These are phyloP conservation scores for Fusarium sp. DNA, from an alignment of 2,329 filamentous ascomycete species.

Conservation along the genomic window DNA sequence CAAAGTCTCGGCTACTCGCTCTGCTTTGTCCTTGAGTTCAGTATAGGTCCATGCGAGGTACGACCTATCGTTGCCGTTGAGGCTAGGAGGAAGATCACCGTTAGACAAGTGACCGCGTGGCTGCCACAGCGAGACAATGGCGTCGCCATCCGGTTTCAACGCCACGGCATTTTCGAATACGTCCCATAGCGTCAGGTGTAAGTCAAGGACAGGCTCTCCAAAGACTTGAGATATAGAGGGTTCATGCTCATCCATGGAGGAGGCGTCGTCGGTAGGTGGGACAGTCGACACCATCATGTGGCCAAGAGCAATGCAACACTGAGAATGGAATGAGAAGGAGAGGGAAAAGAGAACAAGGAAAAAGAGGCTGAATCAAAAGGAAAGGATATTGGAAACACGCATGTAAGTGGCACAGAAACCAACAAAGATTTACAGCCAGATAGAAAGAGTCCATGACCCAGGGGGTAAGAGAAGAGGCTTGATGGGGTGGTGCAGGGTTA, in stretches of 20 bases:
- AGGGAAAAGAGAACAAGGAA: background rate
- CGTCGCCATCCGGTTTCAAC: slow-evolving; percentile 48
- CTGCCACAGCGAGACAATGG: slow-evolving; percentile 53
- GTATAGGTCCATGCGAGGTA: slow-evolving; percentile 49
- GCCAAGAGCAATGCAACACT: background rate
- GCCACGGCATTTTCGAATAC: slow-evolving; percentile 46
- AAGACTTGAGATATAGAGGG: slow-evolving; percentile 44
- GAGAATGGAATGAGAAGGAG: background rate
- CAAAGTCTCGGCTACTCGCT: slow-evolving; percentile 44
- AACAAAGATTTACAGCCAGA: slow-evolving; percentile 1
- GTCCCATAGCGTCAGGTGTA: slow-evolving; percentile 51
- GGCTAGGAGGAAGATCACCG: background rate
- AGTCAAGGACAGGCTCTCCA: slow-evolving; percentile 43
- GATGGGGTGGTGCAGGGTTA: slow-evolving; percentile 32
- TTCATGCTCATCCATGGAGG: background rate
- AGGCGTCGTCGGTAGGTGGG: slow-evolving; percentile 16
- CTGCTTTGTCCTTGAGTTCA: slow-evolving; percentile 41
- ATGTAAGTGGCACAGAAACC: slow-evolving; percentile 32
- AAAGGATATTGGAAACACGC: slow-evolving; percentile 27
- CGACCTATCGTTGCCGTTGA: slow-evolving; percentile 1
- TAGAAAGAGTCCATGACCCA: background rate
- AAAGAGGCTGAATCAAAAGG: slow-evolving; percentile 38
- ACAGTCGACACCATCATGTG: slow-evolving; percentile 25
- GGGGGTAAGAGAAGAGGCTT: background rate
- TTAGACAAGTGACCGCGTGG: slow-evolving; percentile 20